A percentile compares a stretch with the other conserved stretches of the same genome.
Evolutionary conservation across 768 basidiomycete genomes (phyloP).

Genomic region (Psilocybe tampanensis): DNA sequence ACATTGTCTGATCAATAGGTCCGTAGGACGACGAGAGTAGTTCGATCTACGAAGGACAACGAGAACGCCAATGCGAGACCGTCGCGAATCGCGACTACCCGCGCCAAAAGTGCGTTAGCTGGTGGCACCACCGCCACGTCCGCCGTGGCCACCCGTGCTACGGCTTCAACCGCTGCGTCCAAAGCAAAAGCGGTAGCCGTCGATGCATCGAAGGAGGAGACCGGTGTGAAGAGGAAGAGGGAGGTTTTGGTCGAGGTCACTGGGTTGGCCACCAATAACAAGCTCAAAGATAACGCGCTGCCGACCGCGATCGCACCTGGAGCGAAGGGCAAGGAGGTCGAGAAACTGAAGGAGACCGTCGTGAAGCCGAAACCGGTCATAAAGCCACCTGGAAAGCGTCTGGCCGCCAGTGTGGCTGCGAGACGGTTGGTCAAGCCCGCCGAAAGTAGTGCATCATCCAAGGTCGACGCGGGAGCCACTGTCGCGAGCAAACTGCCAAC

Average conservation of each 20-base stretch:
- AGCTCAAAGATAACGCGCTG: conserved; percentile 15
- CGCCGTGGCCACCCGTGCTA: conserved; percentile 32
- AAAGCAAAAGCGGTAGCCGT: conserved; percentile 32
- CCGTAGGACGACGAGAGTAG: conserved; percentile 63
- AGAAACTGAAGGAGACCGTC: conserved; percentile 25
- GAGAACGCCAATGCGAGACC: conserved; percentile 74
- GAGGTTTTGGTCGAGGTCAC: conserved; percentile 76
- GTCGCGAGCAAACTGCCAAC: conserved; percentile 7
- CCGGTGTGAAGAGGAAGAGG: conserved; percentile 71
- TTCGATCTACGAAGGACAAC: conserved; percentile 58
- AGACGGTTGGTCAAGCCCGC: conserved; percentile 15
- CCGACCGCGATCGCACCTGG: conserved; percentile 8
- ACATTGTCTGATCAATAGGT: conserved; percentile 39
- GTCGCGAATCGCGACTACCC: conserved; percentile 45
- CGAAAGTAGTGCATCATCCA: conserved; percentile 19
- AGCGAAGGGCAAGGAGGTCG: conserved; percentile 45
- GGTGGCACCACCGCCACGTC: conserved; percentile 35
- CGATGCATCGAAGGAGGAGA: conserved; percentile 35
- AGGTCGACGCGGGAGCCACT: conserved; percentile 11
- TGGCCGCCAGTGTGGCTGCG: conserved; percentile 10
- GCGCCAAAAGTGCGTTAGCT: conserved; percentile 51
- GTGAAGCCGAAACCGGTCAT: conserved; percentile 19
- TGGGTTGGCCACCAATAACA: conserved; percentile 36
- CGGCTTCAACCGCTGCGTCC: conserved; percentile 43
- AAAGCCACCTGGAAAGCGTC: conserved; percentile 18